Base-by-base conservation (phyloP, 345 rosid species). In the Murraya paniculata region DNA sequence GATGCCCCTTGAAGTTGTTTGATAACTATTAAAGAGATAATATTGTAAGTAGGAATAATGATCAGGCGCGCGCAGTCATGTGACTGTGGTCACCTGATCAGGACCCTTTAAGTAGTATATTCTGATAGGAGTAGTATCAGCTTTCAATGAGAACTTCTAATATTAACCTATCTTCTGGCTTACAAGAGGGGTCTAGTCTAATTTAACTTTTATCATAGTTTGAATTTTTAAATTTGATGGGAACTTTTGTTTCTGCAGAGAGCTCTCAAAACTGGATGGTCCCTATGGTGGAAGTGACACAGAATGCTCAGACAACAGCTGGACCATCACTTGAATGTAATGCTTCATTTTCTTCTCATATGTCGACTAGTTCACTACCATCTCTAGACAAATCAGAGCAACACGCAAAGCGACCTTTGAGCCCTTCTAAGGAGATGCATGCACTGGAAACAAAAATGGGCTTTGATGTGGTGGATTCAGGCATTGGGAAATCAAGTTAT, bases 401-500 rank as follows among this genome's bases (percentile, higher is more conserved):
- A 28, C 25, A 2, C 27, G 25, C 50, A 56, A 60, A 31, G 30
- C 60, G 64, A 45, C 81, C 81, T 72, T 58, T 50, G 78, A 75
- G 56, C 50, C 57, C 65, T 53, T 31, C 9, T 11, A 53, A 58
- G 59, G 61, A 72, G 64, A 48, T 41, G 7, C 69, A 57, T n/a
- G 35, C 79, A 41, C 24, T 35, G 9, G 85, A 77, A 48, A 64
- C 9, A 45, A 39, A 69, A 30, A 69, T 59, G 75, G 64, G 70
- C 38, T 67, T 55, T 41, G 65, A 76, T 70, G 53, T n/a, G 50
- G 64, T n/a, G 45, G 68, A 59, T 79, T 41, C 75, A 65, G 83
- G 61, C 31, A 62, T 39, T 60, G 70, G 59, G 38, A 78, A 77
- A 82, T 57, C 78, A 41, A 73, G 66, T 72, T 78, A 71, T 74